Percentiles rank a stretch among this genome's conserved stretches.
These are phyloP conservation scores for Brassica incana DNA, from an alignment of 345 rosid species.

Conservation along the genomic window DNA sequence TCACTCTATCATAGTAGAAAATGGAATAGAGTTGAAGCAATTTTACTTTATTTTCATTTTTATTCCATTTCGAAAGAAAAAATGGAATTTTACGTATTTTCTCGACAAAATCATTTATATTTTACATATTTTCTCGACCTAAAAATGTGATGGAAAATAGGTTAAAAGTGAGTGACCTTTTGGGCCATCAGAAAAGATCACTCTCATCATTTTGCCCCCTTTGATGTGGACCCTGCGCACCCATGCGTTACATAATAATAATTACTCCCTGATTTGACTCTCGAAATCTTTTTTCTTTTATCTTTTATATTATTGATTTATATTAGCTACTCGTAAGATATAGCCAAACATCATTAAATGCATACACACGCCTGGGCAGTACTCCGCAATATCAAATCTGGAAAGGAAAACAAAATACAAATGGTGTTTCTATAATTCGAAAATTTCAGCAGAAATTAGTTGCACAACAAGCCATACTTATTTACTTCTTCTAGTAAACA, in stretches of 20 bases:
- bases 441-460: background rate
- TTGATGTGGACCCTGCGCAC: conserved; percentile 37
- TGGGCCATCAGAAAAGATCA: conserved; percentile 35
- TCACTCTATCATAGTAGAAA: no score
- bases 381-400: background rate
- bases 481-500: background rate
- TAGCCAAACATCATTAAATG: conserved; percentile 23
- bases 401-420: background rate
- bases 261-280: conserved; percentile 39
- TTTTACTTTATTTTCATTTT: no score
- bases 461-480: background rate
- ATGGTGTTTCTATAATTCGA: background rate
- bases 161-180: conserved; percentile 39
- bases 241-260: conserved; percentile 39
- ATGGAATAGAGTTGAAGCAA: no score
- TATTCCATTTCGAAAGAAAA: no score
- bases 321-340: background rate
- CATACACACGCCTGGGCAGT: conserved; percentile 16
- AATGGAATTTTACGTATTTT: no score
- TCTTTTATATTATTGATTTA: background rate
- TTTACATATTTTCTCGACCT: background rate
- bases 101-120: no score
- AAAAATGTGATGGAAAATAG: background rate
- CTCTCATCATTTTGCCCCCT: conserved; percentile 42
- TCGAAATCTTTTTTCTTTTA: background rate